Evolutionary conservation across 2,329 filamentous ascomycete species (phyloP), one percentile per base, ranked within the genome.

Genomic region (Neopestalotiopsis sp.): DNA sequence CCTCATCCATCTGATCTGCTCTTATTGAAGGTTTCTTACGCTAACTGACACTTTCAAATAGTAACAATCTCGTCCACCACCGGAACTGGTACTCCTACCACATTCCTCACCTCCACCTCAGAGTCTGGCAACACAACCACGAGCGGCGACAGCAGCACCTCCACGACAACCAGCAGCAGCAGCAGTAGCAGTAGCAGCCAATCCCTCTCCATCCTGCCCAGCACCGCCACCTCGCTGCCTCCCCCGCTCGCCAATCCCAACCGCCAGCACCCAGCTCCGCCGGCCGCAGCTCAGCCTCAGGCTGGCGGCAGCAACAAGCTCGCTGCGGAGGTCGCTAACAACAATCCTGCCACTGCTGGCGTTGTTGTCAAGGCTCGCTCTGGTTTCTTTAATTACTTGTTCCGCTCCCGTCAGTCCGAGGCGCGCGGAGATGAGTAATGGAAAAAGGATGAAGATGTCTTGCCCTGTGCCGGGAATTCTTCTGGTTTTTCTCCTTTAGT

Each of bases 101-200:
- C 75, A 14, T 75, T 77, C 69, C 66, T 69, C 61, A 77, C 75
- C 1, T 77, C 74, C 45, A 75, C 67, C 17, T 74, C 70, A 0
- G 34, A 38, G 10, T 38, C 34, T 38, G 34, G 34, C 34, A 38
- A 38, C 34, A 38, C 34, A 7, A 38, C 34, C 5, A 38, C 34
- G 1, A 38, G 34, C 9, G 28, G 12, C 12, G 13, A 12, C 60
- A 38, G n/a, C 17, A 20, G 12, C 32, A 9, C 24, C 2, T 24
- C 24, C 24, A 24, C 24, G 24, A 38, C 34, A 5, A 38, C 34
- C 34, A 38, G 5, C 34, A 38, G 34, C 9, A 12, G 12, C 12
- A 14, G 28, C 34, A 40, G n/a, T 4, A 20, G 13, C 32, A 10
- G 12, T 1, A 45, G 32, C 60, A 63, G 30, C 60, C 28, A 14